phyloP scores from a whole-genome alignment of 1,139 yeast genomes.

The Casaregolazyma suthepensis region DNA sequence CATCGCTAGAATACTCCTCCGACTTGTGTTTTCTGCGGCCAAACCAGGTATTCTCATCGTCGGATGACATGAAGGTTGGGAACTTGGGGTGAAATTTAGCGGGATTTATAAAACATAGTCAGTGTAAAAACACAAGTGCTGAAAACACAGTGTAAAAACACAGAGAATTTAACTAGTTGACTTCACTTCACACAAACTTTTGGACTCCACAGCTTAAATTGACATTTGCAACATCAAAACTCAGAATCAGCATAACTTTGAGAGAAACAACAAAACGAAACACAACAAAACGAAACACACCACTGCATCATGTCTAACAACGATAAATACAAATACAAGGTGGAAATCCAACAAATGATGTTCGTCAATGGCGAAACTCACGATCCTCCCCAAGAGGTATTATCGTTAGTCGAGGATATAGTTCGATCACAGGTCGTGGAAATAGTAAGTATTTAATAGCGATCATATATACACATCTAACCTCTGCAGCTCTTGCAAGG shows the following conservation, averaged over 20 bases:
- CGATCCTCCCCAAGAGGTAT: conserved; percentile 89
- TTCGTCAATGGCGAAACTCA: conserved; percentile 93
- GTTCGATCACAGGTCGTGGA: conserved; percentile 94
- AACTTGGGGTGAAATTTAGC: neutral
- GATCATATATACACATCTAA: neutral
- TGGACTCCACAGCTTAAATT: neutral
- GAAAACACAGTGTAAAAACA: too few relatives aligned
- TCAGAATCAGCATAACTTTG: neutral
- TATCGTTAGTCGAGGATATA: conserved; percentile 87
- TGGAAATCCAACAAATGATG: conserved; percentile 97
- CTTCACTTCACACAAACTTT: neutral
- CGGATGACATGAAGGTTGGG: neutral
- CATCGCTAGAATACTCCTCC: neutral
- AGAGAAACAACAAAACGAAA: neutral
- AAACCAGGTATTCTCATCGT: neutral
- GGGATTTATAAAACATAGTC: too few relatives aligned
- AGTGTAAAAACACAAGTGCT: too few relatives aligned
- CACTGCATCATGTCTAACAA: conserved; percentile 4
- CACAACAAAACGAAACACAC: neutral
- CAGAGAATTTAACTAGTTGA: too few relatives aligned
- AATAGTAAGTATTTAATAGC: conserved; percentile 27
- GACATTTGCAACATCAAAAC: neutral
- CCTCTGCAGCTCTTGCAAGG: conserved; percentile 52
- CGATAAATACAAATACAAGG: conserved; percentile 66
- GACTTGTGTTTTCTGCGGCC: neutral